These are phyloP conservation scores for Cladosporium sp. DNA, from an alignment of 2,329 filamentous ascomycete genomes.

Conservation along the genomic window DNA sequence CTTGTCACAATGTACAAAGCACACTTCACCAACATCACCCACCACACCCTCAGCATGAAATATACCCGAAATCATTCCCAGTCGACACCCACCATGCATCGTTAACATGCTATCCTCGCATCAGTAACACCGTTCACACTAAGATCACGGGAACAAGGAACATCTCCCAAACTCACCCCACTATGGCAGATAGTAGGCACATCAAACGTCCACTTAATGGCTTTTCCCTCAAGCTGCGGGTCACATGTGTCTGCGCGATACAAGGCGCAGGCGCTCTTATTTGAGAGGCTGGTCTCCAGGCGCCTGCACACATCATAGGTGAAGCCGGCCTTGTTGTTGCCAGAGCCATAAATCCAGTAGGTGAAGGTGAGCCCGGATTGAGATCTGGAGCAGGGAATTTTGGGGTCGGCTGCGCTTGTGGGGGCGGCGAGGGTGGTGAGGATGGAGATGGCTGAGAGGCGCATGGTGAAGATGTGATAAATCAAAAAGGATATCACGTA, in stretches of 20 bases:
- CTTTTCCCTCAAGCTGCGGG: neutral
- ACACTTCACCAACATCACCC: neutral
- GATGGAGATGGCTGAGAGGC: neutral
- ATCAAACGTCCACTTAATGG: neutral
- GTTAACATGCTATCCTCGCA: neutral
- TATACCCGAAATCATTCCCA: neutral
- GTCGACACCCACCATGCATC: neutral
- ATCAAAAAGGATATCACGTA: too few relatives aligned
- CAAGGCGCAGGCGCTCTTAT: neutral
- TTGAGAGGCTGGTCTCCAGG: neutral
- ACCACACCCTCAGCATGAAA: neutral
- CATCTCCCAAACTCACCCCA: neutral
- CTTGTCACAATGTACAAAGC: too few relatives aligned
- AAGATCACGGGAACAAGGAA: too few relatives aligned
- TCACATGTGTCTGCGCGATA: neutral
- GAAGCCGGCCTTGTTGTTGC: neutral
- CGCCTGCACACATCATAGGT: neutral
- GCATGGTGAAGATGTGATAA: neutral
- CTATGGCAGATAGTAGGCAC: neutral
- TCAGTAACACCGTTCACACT: too few relatives aligned
- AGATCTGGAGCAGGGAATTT: neutral
- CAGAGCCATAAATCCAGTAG: neutral
- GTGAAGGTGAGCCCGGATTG: neutral
- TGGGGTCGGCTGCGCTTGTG: neutral
- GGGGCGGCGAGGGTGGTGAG: neutral